phyloP scores from a whole-genome alignment of 345 rosid genomes.

The Gossypium turneri region DNA sequence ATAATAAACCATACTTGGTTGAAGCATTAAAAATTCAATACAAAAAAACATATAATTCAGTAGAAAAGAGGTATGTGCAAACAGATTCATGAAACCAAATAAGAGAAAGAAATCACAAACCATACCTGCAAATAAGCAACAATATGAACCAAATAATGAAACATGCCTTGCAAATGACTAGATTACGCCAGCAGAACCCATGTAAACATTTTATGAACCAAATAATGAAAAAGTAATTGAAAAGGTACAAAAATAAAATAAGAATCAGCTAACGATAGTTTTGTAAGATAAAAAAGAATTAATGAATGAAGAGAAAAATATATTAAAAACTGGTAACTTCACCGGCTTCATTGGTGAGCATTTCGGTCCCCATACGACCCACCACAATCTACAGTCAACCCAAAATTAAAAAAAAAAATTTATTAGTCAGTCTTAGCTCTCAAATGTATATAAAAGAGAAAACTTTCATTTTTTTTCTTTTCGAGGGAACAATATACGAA shows the following conservation, averaged over 20 bases:
- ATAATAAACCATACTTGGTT: neutral
- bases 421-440: neutral
- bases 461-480: neutral
- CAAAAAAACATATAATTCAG: neutral
- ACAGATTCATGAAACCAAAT: neutral
- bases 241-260: neutral
- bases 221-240: neutral
- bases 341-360: too few relatives aligned
- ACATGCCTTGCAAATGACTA: conserved; percentile 17
- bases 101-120: conserved; percentile 1
- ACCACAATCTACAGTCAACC: too few relatives aligned
- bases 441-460: neutral
- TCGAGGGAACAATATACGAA: conserved; percentile 19
- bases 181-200: too few relatives aligned
- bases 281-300: neutral
- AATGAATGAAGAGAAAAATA: neutral
- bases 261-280: neutral
- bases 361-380: too few relatives aligned
- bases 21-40: neutral
- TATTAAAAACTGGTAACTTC: too few relatives aligned
- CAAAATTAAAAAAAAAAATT: neutral
- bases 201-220: conserved; percentile 24
- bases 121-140: conserved; percentile 63
- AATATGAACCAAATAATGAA: conserved; percentile 19
- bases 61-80: neutral